Evolutionary conservation across 192 early-diverging fungal genomes (phyloP).

Genomic region (Backusella sp.): DNA sequence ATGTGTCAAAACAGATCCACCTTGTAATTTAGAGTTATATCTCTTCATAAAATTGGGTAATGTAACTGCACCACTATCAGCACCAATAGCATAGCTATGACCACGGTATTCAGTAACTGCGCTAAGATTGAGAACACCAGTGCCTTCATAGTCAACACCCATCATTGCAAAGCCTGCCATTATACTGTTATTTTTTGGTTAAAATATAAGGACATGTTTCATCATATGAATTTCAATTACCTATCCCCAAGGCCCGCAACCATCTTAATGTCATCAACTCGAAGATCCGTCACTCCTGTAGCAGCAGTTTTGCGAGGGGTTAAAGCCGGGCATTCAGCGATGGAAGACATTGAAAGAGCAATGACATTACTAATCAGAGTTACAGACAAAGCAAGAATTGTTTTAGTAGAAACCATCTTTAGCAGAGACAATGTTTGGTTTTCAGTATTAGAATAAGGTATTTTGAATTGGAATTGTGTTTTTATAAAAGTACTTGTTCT

Average conservation of each 20-base stretch:
- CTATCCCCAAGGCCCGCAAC: conserved; percentile 52
- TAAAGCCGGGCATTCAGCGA: conserved; percentile 42
- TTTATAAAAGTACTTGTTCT: background rate
- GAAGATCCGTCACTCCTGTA: conserved; percentile 44
- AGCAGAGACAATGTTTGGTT: background rate
- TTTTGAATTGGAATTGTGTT: background rate
- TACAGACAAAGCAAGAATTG: background rate
- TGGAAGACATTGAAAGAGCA: background rate
- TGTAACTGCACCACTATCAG: conserved; percentile 37
- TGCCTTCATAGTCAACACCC: conserved; percentile 24
- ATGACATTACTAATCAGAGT: background rate
- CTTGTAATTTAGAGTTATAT: conserved; percentile 39
- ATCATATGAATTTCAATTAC: background rate
- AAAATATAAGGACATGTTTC: background rate
- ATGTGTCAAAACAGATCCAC: conserved; percentile 42
- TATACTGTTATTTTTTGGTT: conserved; percentile 30
- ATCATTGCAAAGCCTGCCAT: conserved; percentile 52
- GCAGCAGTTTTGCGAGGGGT: conserved; percentile 32
- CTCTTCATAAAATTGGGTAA: conserved; percentile 44
- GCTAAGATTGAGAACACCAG: conserved; percentile 24
- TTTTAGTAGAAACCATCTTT: background rate
- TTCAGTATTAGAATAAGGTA: background rate
- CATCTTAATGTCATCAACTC: conserved; percentile 54
- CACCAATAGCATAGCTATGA: conserved; percentile 47
- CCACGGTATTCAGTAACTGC: conserved; percentile 47